A percentile compares a stretch with the other conserved stretches of the same genome.
Evolutionary conservation across 2,329 filamentous ascomycete species (phyloP).

Genomic region (Claviceps sp.): DNA sequence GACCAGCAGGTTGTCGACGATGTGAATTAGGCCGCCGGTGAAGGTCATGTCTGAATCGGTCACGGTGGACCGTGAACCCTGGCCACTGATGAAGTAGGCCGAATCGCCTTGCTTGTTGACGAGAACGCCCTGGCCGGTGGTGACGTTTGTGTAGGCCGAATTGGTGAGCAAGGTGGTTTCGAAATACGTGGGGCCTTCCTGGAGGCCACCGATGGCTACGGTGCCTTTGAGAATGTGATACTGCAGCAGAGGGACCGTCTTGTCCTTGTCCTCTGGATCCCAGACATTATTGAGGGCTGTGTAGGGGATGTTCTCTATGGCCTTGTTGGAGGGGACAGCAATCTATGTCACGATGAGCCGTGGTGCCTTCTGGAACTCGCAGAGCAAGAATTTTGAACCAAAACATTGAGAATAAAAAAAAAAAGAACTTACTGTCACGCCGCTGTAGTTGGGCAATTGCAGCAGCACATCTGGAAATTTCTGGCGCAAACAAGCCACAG

Average conservation of each 20-base stretch:
- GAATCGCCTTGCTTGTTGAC: conserved; percentile 29
- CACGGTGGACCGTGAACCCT: conserved; percentile 30
- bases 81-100: conserved; percentile 35
- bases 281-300: conserved; percentile 35
- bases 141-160: conserved; percentile 32
- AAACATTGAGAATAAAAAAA: neutral
- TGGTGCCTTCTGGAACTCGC: too few species aligned
- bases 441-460: conserved; percentile 27
- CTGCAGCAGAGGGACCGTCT: conserved; percentile 36
- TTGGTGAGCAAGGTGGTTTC: conserved; percentile 29
- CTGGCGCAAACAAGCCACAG: conserved; percentile 12
- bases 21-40: conserved; percentile 35
- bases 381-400: too few species aligned
- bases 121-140: conserved; percentile 34
- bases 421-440: conserved; percentile 27
- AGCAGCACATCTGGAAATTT: conserved; percentile 32
- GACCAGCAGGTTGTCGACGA: conserved; percentile 37
- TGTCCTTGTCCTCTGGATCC: conserved; percentile 27
- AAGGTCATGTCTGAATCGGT: conserved; percentile 31
- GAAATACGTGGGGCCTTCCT: conserved; percentile 23
- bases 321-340: conserved; percentile 43
- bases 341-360: conserved; percentile 18
- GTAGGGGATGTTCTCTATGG: conserved; percentile 41
- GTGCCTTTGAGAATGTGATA: conserved; percentile 49
- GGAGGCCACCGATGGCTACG: conserved; percentile 26